phyloP scores from a whole-genome alignment of 129 eudicot species.

The Heracleum sosnowskyi region DNA sequence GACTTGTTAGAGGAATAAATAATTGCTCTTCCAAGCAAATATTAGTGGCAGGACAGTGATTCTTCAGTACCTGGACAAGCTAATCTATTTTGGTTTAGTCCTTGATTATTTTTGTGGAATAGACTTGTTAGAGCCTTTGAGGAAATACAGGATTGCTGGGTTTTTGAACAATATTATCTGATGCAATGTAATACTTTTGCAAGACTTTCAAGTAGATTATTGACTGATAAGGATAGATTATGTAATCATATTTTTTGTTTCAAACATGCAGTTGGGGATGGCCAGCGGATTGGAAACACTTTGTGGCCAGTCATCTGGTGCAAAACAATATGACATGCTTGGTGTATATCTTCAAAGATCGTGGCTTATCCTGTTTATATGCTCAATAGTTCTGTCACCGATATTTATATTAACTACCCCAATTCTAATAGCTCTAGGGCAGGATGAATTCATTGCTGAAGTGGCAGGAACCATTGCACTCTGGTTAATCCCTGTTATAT shows the following conservation, averaged over 20 bases:
- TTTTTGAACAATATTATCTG: not conserved
- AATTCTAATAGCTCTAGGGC: slow-evolving; percentile 34
- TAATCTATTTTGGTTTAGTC: too few relatives aligned
- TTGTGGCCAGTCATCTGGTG: slow-evolving; percentile 48
- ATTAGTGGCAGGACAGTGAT: too few relatives aligned
- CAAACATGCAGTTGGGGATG: slow-evolving; percentile 35
- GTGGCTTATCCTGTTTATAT: slow-evolving; percentile 29
- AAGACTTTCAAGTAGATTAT: not conserved
- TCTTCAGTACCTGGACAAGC: too few relatives aligned
- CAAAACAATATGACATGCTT: slow-evolving; percentile 40
- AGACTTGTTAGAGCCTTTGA: too few relatives aligned
- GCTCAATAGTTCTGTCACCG: slow-evolving; percentile 20
- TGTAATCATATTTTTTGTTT: not conserved
- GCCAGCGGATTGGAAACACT: slow-evolving; percentile 43
- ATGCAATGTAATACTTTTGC: not conserved
- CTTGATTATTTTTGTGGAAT: too few relatives aligned
- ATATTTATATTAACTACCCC: slow-evolving; percentile 28
- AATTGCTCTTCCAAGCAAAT: too few relatives aligned
- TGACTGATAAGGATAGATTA: too few relatives aligned
- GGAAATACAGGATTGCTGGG: not conserved
- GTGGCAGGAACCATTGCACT: slow-evolving; percentile 28
- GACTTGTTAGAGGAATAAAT: too few relatives aligned
- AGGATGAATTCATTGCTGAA: slow-evolving; percentile 30
- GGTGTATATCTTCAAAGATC: slow-evolving; percentile 44
- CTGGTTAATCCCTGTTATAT: slow-evolving; percentile 37